Conservation (phyloP, 2,329 filamentous ascomycete species). For the Diaporthe australafricana region DNA sequence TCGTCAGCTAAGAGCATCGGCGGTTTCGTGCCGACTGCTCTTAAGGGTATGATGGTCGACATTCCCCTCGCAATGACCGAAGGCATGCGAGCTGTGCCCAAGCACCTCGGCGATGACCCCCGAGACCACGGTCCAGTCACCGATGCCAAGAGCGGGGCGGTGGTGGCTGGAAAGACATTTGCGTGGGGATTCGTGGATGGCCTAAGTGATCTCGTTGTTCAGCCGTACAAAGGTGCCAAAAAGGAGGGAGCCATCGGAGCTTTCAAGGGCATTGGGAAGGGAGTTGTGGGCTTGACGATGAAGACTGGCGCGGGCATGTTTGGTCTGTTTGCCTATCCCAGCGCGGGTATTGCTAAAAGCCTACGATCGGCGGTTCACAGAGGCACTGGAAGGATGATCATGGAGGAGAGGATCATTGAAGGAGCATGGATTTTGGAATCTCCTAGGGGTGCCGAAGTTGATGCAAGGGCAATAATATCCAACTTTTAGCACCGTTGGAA, state of each 20-base stretch:
- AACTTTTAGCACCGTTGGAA: no score
- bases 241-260: not conserved
- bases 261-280: not conserved
- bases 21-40: not conserved
- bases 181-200: not conserved
- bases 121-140: not conserved
- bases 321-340: not conserved
- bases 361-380: not conserved
- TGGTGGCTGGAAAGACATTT: not conserved
- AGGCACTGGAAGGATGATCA: not conserved
- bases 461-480: not conserved
- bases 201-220: not conserved
- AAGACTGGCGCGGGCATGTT: conserved; percentile 3
- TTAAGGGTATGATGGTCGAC: not conserved
- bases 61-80: not conserved
- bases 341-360: not conserved
- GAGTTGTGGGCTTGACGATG: not conserved
- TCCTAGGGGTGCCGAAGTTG: not conserved
- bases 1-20: not conserved
- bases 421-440: no score
- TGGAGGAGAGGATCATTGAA: not conserved
- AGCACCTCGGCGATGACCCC: not conserved
- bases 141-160: not conserved
- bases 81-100: not conserved
- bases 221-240: not conserved